Conservation (phyloP, 805 yeast species). For the Nakazawaea pomicola region DNA sequence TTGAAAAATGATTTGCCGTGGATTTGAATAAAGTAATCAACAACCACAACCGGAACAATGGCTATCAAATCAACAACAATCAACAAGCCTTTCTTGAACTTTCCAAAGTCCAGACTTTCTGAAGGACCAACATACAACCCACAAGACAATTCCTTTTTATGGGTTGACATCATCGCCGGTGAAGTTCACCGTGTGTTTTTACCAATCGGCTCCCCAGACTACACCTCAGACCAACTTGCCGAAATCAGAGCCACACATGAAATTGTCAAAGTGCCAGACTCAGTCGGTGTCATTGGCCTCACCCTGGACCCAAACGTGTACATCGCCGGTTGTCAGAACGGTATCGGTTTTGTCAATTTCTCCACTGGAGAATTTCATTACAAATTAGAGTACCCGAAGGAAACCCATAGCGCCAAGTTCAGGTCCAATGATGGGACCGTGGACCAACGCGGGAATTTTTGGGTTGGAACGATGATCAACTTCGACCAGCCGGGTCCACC, state of each 20-base stretch:
- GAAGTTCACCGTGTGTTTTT: constrained; percentile 31
- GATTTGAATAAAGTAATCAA: background rate
- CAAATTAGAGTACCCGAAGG: constrained; percentile 34
- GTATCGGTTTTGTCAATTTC: constrained; percentile 55
- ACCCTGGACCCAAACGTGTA: constrained; percentile 51
- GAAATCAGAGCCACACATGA: constrained; percentile 28
- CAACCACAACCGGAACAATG: background rate
- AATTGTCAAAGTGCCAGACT: constrained; percentile 32
- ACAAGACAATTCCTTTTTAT: constrained; percentile 45
- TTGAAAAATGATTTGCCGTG: background rate
- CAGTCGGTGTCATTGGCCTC: constrained; percentile 71
- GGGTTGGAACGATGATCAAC: constrained; percentile 74
- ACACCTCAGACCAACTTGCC: constrained; percentile 20
- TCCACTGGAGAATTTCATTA: constrained; percentile 30
- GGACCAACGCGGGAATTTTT: constrained; percentile 70
- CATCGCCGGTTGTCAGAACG: constrained; percentile 59
- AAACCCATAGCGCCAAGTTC: constrained; percentile 31
- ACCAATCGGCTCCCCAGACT: constrained; percentile 18
- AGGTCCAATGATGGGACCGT: constrained; percentile 83
- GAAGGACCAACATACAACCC: constrained; percentile 67
- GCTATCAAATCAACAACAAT: constrained; percentile 8
- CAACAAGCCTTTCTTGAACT: constrained; percentile 19
- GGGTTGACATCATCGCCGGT: constrained; percentile 42
- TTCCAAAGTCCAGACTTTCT: constrained; percentile 38
- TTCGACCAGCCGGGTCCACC: constrained; percentile 21